phyloP scores from a whole-genome alignment of 2,329 filamentous ascomycete species.

The Diaporthe citrichinensis region DNA sequence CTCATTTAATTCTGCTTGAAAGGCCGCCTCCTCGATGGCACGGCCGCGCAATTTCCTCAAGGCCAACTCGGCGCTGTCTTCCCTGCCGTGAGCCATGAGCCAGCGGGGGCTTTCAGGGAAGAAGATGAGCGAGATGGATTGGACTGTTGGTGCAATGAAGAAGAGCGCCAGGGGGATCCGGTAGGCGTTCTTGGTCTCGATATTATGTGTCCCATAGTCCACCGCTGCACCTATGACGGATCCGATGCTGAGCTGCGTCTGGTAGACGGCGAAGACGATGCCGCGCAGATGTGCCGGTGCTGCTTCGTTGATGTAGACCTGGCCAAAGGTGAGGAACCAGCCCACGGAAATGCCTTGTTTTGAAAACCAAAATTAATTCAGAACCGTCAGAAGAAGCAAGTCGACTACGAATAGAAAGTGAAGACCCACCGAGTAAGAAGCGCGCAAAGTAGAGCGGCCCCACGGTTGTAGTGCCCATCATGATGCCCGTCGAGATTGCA shows the following conservation, averaged over 20 bases:
- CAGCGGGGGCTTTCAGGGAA: conserved; percentile 56
- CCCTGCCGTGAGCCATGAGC: conserved; percentile 54
- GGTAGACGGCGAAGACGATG: conserved; percentile 52
- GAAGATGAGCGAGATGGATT: conserved; percentile 50
- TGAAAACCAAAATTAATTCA: no score
- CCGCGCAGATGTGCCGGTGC: conserved; percentile 54
- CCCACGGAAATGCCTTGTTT: conserved; percentile 54
- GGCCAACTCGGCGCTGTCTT: conserved; percentile 49
- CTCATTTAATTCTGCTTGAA: conserved; percentile 11
- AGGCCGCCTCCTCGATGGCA: background rate
- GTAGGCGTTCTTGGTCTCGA: conserved; percentile 39
- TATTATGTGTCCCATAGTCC: conserved; percentile 48
- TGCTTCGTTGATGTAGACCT: conserved; percentile 55
- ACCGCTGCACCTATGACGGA: conserved; percentile 53
- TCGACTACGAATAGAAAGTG: no score
- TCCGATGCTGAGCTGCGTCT: conserved; percentile 50
- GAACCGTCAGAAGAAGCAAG: background rate
- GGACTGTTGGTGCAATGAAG: conserved; percentile 51
- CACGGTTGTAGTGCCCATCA: conserved; percentile 8
- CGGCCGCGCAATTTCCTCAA: conserved; percentile 47
- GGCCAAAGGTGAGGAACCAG: conserved; percentile 54
- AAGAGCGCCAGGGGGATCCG: conserved; percentile 50
- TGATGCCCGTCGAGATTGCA: background rate
- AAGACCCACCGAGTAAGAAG: background rate
- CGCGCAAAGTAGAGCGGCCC: conserved; percentile 16